Evolutionary conservation across 768 basidiomycete genomes (phyloP).

Genomic region (Coprinopsis strossmayeri): DNA sequence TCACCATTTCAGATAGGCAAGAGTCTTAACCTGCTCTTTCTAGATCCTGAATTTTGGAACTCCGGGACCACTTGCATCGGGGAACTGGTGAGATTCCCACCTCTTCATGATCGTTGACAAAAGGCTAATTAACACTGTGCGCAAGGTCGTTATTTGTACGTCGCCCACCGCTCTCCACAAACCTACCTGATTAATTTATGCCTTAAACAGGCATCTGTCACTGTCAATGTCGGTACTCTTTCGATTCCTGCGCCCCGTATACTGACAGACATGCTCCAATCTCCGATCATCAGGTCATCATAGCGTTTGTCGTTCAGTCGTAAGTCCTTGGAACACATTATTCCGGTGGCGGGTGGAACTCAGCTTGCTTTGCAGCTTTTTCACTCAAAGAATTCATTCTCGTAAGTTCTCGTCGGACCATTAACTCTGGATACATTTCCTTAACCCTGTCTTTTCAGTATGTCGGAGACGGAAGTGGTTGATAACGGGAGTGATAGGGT

Average conservation of each 20-base stretch:
- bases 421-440: background rate
- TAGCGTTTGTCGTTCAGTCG: constrained; percentile 38
- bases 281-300: constrained; percentile 22
- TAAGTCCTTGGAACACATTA: constrained; percentile 15
- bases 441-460: constrained; percentile 20
- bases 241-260: background rate
- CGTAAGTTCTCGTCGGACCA: constrained; percentile 20
- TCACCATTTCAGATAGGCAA: too few relatives aligned
- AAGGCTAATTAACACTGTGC: background rate
- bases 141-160: constrained; percentile 31
- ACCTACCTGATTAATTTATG: background rate
- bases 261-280: background rate
- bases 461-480: constrained; percentile 28
- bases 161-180: background rate
- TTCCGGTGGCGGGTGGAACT: background rate
- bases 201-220: constrained; percentile 26
- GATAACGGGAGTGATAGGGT: constrained; percentile 28
- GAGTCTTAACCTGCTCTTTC: background rate
- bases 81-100: constrained; percentile 29
- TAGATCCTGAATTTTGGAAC: constrained; percentile 35
- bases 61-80: constrained; percentile 20
- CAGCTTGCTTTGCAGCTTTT: constrained; percentile 24
- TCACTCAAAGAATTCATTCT: constrained; percentile 31
- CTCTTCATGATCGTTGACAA: background rate
- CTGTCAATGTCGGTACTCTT: constrained; percentile 26